phyloP scores from a whole-genome alignment of 1,284 basidiomycete genomes.

The Austropuccinia psidii region DNA sequence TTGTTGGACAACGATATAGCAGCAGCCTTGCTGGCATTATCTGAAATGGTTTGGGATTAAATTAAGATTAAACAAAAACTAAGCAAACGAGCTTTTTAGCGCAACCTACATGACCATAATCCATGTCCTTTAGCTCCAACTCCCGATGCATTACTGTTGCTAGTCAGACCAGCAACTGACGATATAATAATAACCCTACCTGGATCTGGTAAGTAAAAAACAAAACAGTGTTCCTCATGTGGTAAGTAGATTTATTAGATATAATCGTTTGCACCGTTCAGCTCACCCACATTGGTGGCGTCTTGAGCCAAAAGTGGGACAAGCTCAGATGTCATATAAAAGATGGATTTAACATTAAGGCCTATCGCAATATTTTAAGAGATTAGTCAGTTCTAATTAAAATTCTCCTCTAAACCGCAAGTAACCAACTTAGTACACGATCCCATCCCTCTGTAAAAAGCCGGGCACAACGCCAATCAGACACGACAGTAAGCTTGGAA shows the following conservation, averaged over 20 bases:
- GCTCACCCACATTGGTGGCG: slow-evolving; percentile 25
- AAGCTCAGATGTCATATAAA: slow-evolving; percentile 35
- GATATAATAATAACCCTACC: slow-evolving; percentile 47
- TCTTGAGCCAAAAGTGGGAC: slow-evolving; percentile 29
- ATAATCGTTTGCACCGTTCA: neutral
- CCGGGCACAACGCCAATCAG: neutral
- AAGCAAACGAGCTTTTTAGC: neutral
- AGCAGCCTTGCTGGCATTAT: slow-evolving; percentile 47
- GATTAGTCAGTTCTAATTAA: neutral
- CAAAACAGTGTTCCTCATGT: no score
- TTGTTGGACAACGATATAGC: slow-evolving; percentile 46
- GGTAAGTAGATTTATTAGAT: neutral
- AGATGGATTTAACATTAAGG: slow-evolving; percentile 37
- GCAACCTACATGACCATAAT: slow-evolving; percentile 45
- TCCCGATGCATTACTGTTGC: slow-evolving; percentile 41
- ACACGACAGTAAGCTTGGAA: neutral
- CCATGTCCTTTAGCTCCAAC: slow-evolving; percentile 44
- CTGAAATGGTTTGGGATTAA: neutral
- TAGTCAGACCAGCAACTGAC: slow-evolving; percentile 44
- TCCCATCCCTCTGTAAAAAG: slow-evolving; percentile 32
- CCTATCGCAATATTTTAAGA: neutral
- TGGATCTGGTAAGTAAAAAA: slow-evolving; percentile 38
- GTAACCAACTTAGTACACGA: slow-evolving; percentile 22
- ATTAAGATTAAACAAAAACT: neutral
- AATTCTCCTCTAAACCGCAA: neutral